These are phyloP conservation scores for Podospora comata DNA, from an alignment of 495 filamentous ascomycete species.

Conservation along the genomic window DNA sequence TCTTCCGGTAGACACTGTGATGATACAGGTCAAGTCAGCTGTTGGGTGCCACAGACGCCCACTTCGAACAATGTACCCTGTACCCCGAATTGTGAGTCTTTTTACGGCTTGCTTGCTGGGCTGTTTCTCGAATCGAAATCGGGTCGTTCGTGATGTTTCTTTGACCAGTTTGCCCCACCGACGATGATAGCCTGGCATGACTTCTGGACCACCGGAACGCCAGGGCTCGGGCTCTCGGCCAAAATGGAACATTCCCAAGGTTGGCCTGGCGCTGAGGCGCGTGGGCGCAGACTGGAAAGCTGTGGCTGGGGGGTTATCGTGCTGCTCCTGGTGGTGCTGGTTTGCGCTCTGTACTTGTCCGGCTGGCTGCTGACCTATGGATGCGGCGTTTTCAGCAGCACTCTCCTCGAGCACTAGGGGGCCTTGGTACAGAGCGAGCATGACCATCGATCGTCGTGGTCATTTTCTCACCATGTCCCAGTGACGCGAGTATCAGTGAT, in stretches of 20 bases:
- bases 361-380: background rate
- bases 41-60: background rate
- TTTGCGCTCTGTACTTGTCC: background rate
- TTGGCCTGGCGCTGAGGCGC: conserved; percentile 1
- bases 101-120: background rate
- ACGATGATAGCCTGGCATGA: background rate
- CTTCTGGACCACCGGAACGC: conserved; percentile 12
- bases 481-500: background rate
- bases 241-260: conserved; percentile 12
- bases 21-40: background rate
- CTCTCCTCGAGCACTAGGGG: background rate
- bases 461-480: background rate
- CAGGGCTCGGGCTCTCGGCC: conserved; percentile 13
- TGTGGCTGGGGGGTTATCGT: conserved; percentile 3
- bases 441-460: background rate
- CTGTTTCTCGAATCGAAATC: background rate
- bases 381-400: background rate
- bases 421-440: background rate
- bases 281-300: background rate
- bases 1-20: no score
- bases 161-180: background rate
- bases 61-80: background rate
- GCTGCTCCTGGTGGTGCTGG: background rate
- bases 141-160: background rate
- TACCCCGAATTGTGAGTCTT: background rate